Evolutionary conservation across 495 filamentous ascomycete genomes (phyloP).

Genomic region (Geopyxis carbonaria): DNA sequence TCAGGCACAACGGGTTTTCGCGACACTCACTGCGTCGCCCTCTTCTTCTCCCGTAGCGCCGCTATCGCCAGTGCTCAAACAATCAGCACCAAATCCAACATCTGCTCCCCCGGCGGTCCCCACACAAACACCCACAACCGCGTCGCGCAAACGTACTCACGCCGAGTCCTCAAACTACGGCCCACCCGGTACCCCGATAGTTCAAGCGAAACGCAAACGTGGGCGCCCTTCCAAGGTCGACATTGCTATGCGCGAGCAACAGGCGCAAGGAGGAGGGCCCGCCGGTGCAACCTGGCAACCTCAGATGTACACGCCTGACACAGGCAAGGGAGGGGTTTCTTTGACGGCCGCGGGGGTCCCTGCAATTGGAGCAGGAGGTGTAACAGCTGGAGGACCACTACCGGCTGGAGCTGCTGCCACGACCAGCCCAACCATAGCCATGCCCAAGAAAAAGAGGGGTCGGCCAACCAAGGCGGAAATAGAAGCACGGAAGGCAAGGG

Average conservation of each 20-base stretch:
- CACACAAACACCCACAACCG: neutral
- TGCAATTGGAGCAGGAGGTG: neutral
- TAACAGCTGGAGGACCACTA: neutral
- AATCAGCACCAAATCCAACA: neutral
- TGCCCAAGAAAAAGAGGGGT: slow-evolving; percentile 3
- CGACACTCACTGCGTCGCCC: slow-evolving; percentile 2
- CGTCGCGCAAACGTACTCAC: slow-evolving; percentile 2
- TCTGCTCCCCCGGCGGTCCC: neutral
- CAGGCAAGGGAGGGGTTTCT: neutral
- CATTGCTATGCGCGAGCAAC: slow-evolving; percentile 3
- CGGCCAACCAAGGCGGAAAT: slow-evolving; percentile 3
- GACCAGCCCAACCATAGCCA: neutral
- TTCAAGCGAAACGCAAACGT: slow-evolving; percentile 11
- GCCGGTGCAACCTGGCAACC: slow-evolving; percentile 1
- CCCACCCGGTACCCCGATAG: too few species aligned
- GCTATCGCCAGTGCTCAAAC: neutral
- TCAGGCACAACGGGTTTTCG: slow-evolving; percentile 6
- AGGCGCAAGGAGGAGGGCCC: neutral
- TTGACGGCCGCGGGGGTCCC: neutral
- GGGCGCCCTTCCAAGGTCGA: slow-evolving; percentile 9
- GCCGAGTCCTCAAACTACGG: too few species aligned
- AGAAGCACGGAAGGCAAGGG: slow-evolving; percentile 1
- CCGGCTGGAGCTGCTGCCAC: neutral
- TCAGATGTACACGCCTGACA: slow-evolving; percentile 7
- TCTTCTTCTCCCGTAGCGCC: neutral